These are phyloP conservation scores for Fusarium graminum DNA, from an alignment of 2,329 filamentous ascomycete genomes.

Conservation along the genomic window DNA sequence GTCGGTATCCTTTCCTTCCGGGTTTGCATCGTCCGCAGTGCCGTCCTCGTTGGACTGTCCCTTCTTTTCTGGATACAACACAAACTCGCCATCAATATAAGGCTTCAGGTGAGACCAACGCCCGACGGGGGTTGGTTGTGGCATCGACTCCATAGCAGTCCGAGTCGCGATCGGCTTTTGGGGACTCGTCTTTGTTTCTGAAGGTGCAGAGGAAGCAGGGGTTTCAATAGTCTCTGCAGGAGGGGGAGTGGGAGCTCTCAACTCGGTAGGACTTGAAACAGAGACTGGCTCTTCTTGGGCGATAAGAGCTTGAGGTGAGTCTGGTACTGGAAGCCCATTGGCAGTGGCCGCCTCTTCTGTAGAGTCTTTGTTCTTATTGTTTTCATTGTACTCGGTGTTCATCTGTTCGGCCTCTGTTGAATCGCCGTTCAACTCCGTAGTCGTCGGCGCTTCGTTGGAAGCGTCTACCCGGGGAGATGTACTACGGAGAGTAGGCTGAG, in stretches of 20 bases:
- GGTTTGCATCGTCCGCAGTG: constrained; percentile 49
- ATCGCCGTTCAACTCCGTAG: constrained; percentile 19
- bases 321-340: constrained; percentile 16
- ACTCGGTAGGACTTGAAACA: constrained; percentile 36
- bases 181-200: constrained; percentile 43
- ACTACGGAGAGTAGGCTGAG: constrained; percentile 9
- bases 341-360: constrained; percentile 4
- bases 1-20: constrained; percentile 53
- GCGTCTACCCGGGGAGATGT: constrained; percentile 14
- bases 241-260: constrained; percentile 38
- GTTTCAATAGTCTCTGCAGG: constrained; percentile 35
- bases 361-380: constrained; percentile 20
- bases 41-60: constrained; percentile 51
- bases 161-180: constrained; percentile 32
- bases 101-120: constrained; percentile 58
- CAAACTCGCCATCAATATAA: constrained; percentile 57
- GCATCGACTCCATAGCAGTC: constrained; percentile 36
- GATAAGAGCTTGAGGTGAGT: constrained; percentile 27
- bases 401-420: constrained; percentile 11
- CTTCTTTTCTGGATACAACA: constrained; percentile 57
- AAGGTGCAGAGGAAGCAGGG: constrained; percentile 36
- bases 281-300: constrained; percentile 30
- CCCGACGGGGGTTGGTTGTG: constrained; percentile 51
- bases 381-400: constrained; percentile 19
- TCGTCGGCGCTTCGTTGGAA: constrained; percentile 1